phyloP scores from a whole-genome alignment of 2,329 filamentous ascomycete genomes.

The Clonostachys rhizophaga region DNA sequence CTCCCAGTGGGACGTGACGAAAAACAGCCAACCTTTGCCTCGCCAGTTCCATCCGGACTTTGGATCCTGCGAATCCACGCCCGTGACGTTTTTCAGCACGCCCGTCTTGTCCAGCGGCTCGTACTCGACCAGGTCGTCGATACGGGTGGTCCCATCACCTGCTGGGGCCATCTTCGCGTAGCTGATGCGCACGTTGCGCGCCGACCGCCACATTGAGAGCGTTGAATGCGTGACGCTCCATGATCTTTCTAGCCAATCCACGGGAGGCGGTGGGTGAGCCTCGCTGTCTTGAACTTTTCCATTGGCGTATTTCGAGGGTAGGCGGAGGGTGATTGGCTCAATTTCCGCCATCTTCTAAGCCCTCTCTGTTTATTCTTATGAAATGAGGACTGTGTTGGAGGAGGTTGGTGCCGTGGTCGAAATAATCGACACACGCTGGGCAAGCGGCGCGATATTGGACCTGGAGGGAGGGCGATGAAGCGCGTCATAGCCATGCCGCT shows the following conservation, averaged over 20 bases:
- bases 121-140: slow-evolving; percentile 73
- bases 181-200: slow-evolving; percentile 75
- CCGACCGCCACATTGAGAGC: slow-evolving; percentile 74
- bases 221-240: slow-evolving; percentile 76
- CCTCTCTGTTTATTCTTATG: too few species aligned
- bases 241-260: slow-evolving; percentile 58
- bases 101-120: slow-evolving; percentile 43
- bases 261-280: slow-evolving; percentile 31
- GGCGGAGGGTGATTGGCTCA: slow-evolving; percentile 14
- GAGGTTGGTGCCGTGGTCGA: too few species aligned
- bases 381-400: too few species aligned
- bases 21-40: slow-evolving; percentile 68
- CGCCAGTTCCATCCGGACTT: slow-evolving; percentile 65
- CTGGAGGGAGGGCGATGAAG: too few species aligned
- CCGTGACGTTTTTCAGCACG: slow-evolving; percentile 56
- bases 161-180: slow-evolving; percentile 52
- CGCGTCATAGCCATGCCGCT: too few species aligned
- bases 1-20: slow-evolving; percentile 77
- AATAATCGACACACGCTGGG: too few species aligned
- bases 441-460: too few species aligned
- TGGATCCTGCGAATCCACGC: slow-evolving; percentile 49
- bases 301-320: slow-evolving; percentile 43
- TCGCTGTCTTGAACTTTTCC: slow-evolving; percentile 10
- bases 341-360: slow-evolving; percentile 6
- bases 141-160: slow-evolving; percentile 31